phyloP scores from a whole-genome alignment of 768 basidiomycete species.

The Amanita jacksonii region DNA sequence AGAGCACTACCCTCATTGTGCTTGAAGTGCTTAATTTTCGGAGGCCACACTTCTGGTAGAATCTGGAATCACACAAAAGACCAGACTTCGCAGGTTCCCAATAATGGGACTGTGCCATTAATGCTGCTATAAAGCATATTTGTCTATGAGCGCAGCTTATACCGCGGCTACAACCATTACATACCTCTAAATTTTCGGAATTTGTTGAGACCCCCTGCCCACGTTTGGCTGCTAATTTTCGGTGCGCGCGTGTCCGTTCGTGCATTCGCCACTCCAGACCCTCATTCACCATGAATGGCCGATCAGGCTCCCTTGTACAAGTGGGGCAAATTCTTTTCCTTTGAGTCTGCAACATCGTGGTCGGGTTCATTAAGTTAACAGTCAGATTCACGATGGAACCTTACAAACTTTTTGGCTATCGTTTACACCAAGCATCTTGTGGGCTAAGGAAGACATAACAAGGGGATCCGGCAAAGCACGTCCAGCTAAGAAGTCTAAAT shows the following conservation, averaged over 20 bases:
- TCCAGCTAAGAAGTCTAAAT: constrained; percentile 46
- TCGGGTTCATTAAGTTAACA: constrained; percentile 36
- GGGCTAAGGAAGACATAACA: constrained; percentile 44
- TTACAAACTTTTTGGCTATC: constrained; percentile 37
- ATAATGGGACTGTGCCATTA: too few species aligned
- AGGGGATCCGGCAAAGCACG: constrained; percentile 45
- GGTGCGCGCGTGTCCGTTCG: constrained; percentile 44
- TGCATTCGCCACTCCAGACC: constrained; percentile 48
- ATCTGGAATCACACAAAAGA: constrained; percentile 8
- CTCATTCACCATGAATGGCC: constrained; percentile 61
- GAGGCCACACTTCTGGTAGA: constrained; percentile 13
- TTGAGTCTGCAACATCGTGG: constrained; percentile 41
- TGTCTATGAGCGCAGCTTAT: too few species aligned
- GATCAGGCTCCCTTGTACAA: constrained; percentile 48
- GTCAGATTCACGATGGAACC: neutral
- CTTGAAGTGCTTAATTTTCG: constrained; percentile 33
- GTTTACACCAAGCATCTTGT: constrained; percentile 37
- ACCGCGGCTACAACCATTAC: too few species aligned
- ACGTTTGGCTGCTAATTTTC: constrained; percentile 25
- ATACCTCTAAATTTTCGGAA: neutral
- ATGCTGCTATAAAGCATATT: too few species aligned
- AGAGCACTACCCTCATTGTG: too few species aligned
- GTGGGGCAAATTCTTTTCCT: constrained; percentile 48
- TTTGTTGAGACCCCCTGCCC: too few species aligned
- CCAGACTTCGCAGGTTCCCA: constrained; percentile 5